These are phyloP conservation scores for Jackrogersella minutella DNA, from an alignment of 495 filamentous ascomycete species.

Conservation along the genomic window DNA sequence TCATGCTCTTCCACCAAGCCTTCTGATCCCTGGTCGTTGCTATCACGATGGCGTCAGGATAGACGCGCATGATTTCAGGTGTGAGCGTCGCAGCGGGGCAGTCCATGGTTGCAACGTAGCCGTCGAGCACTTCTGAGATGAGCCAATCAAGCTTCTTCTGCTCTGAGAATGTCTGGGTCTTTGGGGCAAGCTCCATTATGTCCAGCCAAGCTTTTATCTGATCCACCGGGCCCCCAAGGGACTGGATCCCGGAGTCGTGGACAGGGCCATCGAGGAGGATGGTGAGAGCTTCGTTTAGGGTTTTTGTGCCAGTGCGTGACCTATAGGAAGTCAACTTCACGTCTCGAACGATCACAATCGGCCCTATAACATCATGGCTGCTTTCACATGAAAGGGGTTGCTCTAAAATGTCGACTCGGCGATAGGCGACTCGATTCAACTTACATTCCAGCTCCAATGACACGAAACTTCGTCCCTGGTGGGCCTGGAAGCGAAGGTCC, in stretches of 20 bases:
- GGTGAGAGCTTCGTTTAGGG: slow-evolving; percentile 43
- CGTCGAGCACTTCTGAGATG: slow-evolving; percentile 43
- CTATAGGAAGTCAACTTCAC: slow-evolving; percentile 32
- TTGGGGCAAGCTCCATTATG: slow-evolving; percentile 46
- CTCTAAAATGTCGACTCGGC: neutral
- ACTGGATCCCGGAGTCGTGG: slow-evolving; percentile 47
- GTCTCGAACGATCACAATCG: neutral
- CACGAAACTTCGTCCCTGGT: slow-evolving; percentile 44
- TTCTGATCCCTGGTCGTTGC: slow-evolving; percentile 45
- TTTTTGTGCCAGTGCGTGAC: slow-evolving; percentile 48
- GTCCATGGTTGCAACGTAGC: slow-evolving; percentile 51
- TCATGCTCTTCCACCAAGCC: slow-evolving; percentile 48
- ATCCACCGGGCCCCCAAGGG: slow-evolving; percentile 38
- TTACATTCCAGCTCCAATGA: slow-evolving; percentile 49
- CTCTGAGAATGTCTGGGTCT: slow-evolving; percentile 39
- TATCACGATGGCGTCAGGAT: slow-evolving; percentile 50
- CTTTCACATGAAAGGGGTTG: neutral
- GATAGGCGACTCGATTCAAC: slow-evolving; percentile 14
- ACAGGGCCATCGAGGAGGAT: slow-evolving; percentile 45
- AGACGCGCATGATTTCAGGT: slow-evolving; percentile 49
- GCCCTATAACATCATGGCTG: neutral
- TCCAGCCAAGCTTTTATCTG: slow-evolving; percentile 44
- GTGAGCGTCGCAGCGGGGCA: slow-evolving; percentile 46
- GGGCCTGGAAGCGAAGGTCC: slow-evolving; percentile 44
- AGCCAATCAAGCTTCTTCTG: slow-evolving; percentile 47